A percentile compares a stretch with the other conserved stretches of the same genome.
phyloP scores from a whole-genome alignment of 169 alveolate genomes.

The Amoebophrya sp. region DNA sequence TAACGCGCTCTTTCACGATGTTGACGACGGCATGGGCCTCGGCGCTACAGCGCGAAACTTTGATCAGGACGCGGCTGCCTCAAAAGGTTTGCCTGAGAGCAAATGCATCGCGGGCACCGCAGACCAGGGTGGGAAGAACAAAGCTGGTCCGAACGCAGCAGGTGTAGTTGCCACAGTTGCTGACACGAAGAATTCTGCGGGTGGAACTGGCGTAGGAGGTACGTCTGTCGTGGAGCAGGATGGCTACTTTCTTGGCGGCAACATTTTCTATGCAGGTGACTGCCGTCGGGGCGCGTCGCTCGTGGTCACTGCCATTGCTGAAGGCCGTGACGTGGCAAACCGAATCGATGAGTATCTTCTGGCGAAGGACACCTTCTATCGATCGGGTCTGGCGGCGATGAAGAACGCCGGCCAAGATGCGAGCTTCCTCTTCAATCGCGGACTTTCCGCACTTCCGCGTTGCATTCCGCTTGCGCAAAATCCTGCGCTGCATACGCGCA shows the following conservation, averaged over 20 bases:
- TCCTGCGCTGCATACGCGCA: background rate
- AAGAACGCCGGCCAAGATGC: too few species aligned
- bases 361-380: background rate
- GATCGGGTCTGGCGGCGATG: background rate
- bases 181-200: too few species aligned
- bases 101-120: background rate
- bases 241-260: background rate
- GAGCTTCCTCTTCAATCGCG: conserved; percentile 8
- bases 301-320: conserved; percentile 57
- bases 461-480: conserved; percentile 23
- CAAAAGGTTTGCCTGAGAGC: background rate
- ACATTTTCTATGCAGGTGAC: conserved; percentile 56
- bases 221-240: too few species aligned
- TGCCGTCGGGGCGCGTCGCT: conserved; percentile 56
- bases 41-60: too few species aligned
- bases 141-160: too few species aligned
- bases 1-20: too few species aligned
- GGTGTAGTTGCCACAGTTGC: too few species aligned
- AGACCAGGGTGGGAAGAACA: too few species aligned
- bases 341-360: conserved; percentile 51
- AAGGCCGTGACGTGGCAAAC: conserved; percentile 56
- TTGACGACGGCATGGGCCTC: too few species aligned
- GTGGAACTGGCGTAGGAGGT: too few species aligned
- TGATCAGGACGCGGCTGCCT: background rate
- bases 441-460: background rate